A percentile compares a stretch with the other conserved stretches of the same genome.
Evolutionary conservation across 2,329 filamentous ascomycete genomes (phyloP).

Genomic region (Fusarium sp.): DNA sequence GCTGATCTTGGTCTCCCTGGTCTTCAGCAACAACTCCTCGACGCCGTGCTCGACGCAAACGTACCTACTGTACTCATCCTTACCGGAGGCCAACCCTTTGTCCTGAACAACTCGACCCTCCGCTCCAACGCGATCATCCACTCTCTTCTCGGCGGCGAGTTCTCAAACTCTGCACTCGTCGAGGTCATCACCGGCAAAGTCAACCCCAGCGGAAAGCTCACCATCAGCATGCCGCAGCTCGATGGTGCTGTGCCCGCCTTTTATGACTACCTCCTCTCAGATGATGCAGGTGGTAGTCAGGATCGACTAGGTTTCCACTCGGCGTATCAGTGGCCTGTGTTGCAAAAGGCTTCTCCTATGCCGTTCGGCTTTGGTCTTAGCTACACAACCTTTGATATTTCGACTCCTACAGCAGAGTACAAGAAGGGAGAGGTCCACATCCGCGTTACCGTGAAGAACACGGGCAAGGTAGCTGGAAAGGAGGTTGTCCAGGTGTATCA

Average conservation of each 20-base stretch:
- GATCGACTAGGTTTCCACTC: slow-evolving; percentile 66
- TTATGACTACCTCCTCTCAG: slow-evolving; percentile 73
- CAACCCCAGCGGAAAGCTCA: slow-evolving; percentile 61
- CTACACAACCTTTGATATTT: slow-evolving; percentile 72
- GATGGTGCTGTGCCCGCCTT: slow-evolving; percentile 66
- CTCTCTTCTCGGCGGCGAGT: slow-evolving; percentile 72
- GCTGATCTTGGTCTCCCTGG: slow-evolving; percentile 48
- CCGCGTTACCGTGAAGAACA: slow-evolving; percentile 66
- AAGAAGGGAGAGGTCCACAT: slow-evolving; percentile 58
- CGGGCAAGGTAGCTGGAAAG: slow-evolving; percentile 60
- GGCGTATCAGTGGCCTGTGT: slow-evolving; percentile 52
- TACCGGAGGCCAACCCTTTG: slow-evolving; percentile 48
- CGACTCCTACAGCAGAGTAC: slow-evolving; percentile 41
- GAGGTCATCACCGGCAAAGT: slow-evolving; percentile 73
- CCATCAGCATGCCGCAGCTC: slow-evolving; percentile 61
- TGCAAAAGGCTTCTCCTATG: slow-evolving; percentile 45
- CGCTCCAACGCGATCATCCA: slow-evolving; percentile 68
- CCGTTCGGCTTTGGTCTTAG: slow-evolving; percentile 71
- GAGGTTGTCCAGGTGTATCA: slow-evolving; percentile 67
- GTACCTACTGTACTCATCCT: slow-evolving; percentile 47
- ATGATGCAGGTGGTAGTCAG: slow-evolving; percentile 69
- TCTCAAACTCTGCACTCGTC: slow-evolving; percentile 71
- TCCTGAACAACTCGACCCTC: slow-evolving; percentile 44
- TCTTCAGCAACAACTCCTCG: slow-evolving; percentile 49
- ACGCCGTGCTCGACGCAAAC: slow-evolving; percentile 46